Conservation (phyloP, 2,329 filamentous ascomycete genomes). For the Akanthomyces uredinophilus region DNA sequence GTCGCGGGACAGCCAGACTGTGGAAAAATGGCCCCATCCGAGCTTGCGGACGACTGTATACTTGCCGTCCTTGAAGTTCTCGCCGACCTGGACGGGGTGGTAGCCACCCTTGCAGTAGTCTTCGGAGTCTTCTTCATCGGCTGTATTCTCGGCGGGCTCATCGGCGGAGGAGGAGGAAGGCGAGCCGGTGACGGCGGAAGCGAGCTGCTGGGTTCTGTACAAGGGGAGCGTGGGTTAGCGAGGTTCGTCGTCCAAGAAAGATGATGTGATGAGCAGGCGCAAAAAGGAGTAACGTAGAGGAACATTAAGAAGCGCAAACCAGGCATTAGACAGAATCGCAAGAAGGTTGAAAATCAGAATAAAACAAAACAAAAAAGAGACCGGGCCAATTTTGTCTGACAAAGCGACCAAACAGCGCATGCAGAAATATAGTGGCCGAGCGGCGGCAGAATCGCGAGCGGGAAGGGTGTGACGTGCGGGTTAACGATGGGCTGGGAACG, state of each 20-base stretch:
- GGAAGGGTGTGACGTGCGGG: background rate
- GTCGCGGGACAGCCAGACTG: conserved; percentile 80
- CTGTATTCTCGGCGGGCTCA: conserved; percentile 83
- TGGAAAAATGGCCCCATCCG: conserved; percentile 99
- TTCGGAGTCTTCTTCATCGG: conserved; percentile 97
- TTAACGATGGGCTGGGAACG: background rate
- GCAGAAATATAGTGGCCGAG: background rate
- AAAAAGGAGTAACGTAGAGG: background rate
- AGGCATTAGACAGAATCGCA: background rate
- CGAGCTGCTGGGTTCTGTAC: conserved; percentile 49
- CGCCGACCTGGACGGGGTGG: conserved; percentile 88
- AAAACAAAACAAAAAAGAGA: background rate
- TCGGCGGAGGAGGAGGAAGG: conserved; percentile 76
- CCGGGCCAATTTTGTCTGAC: background rate
- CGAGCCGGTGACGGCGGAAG: conserved; percentile 61
- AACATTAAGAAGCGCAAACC: background rate
- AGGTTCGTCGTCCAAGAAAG: conserved; percentile 14
- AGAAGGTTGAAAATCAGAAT: background rate
- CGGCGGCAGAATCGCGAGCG: background rate
- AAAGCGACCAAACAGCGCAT: background rate
- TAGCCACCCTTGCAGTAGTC: conserved; percentile 99
- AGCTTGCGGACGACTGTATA: conserved; percentile 96
- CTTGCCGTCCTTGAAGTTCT: conserved; percentile 95
- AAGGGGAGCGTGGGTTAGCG: conserved; percentile 17
- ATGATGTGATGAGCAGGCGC: conserved; percentile 1